phyloP scores from a whole-genome alignment of 148 eudicot genomes.

The Simmondsia chinensis region DNA sequence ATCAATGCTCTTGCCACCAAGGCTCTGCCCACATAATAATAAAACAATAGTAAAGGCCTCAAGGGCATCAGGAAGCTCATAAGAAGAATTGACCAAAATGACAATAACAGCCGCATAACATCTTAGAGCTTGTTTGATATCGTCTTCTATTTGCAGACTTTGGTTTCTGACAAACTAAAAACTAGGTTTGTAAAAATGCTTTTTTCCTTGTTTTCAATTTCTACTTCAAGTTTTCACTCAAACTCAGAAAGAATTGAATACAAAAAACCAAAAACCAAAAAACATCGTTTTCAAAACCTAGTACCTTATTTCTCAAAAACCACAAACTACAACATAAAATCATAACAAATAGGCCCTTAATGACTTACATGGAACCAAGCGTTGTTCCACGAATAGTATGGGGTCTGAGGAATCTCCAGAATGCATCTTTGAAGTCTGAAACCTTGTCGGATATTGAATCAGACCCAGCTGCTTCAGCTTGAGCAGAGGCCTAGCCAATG shows the following conservation, averaged over 20 bases:
- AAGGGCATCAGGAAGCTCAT: background rate
- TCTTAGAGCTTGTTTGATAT: too few relatives aligned
- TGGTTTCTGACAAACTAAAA: too few relatives aligned
- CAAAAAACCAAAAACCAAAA: too few relatives aligned
- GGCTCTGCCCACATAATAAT: slow-evolving; percentile 51
- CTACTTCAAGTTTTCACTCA: too few relatives aligned
- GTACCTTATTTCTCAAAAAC: too few relatives aligned
- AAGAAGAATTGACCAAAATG: background rate
- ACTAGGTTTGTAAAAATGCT: too few relatives aligned
- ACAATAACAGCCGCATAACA: slow-evolving; percentile 1
- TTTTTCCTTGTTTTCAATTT: too few relatives aligned
- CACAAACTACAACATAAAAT: too few relatives aligned
- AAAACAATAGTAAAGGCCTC: slow-evolving; percentile 4
- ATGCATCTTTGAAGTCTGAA: slow-evolving; percentile 59
- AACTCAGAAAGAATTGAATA: too few relatives aligned
- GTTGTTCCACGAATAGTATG: slow-evolving; percentile 98
- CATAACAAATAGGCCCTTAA: slow-evolving; percentile 5
- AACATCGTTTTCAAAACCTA: too few relatives aligned
- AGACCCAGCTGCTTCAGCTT: slow-evolving; percentile 79
- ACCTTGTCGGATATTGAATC: slow-evolving; percentile 53
- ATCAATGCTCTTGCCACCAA: slow-evolving; percentile 82
- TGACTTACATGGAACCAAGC: slow-evolving; percentile 72
- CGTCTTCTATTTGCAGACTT: too few relatives aligned
- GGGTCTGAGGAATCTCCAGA: slow-evolving; percentile 96
- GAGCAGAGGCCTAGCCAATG: slow-evolving; percentile 53